These are phyloP conservation scores for Zychaea mexicana DNA, from an alignment of 371 early-diverging fungal species.

Conservation along the genomic window DNA sequence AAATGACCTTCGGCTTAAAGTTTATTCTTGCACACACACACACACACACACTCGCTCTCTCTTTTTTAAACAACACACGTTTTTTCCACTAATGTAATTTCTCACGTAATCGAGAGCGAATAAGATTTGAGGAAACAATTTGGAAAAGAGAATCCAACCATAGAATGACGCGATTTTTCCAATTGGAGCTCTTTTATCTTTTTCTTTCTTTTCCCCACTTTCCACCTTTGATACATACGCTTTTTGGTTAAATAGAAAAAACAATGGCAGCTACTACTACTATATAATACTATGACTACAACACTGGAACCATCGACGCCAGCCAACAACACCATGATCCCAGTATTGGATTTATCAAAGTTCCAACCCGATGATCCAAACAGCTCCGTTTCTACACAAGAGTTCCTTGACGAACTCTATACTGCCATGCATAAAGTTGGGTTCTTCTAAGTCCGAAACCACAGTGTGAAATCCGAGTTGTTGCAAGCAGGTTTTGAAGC, in stretches of 20 bases:
- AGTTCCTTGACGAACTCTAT: slow-evolving; percentile 52
- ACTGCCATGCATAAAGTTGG: slow-evolving; percentile 60
- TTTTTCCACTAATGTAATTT: background rate
- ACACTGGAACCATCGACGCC: too few species aligned
- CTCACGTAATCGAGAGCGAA: background rate
- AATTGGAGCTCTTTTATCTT: background rate
- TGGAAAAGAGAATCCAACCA: background rate
- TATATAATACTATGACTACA: background rate
- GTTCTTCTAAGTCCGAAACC: slow-evolving; percentile 64
- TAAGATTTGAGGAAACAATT: background rate
- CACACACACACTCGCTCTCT: background rate
- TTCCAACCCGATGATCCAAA: slow-evolving; percentile 22
- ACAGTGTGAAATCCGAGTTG: slow-evolving; percentile 36
- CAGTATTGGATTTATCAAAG: slow-evolving; percentile 30
- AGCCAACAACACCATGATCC: slow-evolving; percentile 14
- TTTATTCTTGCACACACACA: background rate
- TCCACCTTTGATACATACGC: background rate
- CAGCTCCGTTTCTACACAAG: slow-evolving; percentile 8
- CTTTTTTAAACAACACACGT: background rate
- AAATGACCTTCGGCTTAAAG: too few species aligned
- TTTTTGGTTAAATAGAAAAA: too few species aligned
- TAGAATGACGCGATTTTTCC: slow-evolving; percentile 1
- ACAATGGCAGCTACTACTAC: too few species aligned
- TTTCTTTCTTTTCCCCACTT: background rate
- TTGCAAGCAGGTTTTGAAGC: slow-evolving; percentile 38